Base-by-base conservation (phyloP, 2,329 filamentous ascomycete genomes). In the Pseudogymnoascus sp. region DNA sequence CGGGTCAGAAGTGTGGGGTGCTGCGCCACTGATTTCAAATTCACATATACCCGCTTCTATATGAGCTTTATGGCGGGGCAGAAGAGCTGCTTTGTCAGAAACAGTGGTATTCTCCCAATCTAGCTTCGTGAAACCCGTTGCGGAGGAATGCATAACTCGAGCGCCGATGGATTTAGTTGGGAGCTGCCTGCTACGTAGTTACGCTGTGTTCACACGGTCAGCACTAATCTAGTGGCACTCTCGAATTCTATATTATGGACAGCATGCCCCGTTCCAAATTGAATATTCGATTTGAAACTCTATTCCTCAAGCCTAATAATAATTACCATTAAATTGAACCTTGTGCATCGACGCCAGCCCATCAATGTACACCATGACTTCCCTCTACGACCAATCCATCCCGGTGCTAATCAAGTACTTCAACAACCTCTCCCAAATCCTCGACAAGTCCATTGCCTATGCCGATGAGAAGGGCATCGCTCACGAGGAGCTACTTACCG, bases 381-480 rank as follows among this genome's bases (percentile, higher is more conserved):
- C 45, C n/a, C 45, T 52, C 26, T 66, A 49, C 70, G 68, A 70
- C n/a, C 62, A 72, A 45, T 70, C 70, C 62, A 68, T 81, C 62
- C 70, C 72, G 1, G 69, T 76, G 61, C 69, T 78, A 63, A 71
- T 78, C 67, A 68, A 69, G 21, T 72, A 69, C 63, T 70, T 81
- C n/a, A 72, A 73, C 4, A 75, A 75, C 62, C 71, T 78, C 31
- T 67, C 72, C 21, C 63, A 68, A 60, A 68, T 79, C 64, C 74
- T 82, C 63, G 69, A 72, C 55, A 78, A 79, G 66, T 78, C 68
- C 62, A 74, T 78, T 66, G 62, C 70, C 10, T 75, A 76, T 64
- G 73, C 74, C 63, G 69, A 74, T 23, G 69, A 74, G 41, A 75
- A 77, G 33, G 67, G 67, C 63, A 72, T 75, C 39, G 65, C 74